phyloP scores from a whole-genome alignment of 148 eudicot genomes.

The Chenopodium album region DNA sequence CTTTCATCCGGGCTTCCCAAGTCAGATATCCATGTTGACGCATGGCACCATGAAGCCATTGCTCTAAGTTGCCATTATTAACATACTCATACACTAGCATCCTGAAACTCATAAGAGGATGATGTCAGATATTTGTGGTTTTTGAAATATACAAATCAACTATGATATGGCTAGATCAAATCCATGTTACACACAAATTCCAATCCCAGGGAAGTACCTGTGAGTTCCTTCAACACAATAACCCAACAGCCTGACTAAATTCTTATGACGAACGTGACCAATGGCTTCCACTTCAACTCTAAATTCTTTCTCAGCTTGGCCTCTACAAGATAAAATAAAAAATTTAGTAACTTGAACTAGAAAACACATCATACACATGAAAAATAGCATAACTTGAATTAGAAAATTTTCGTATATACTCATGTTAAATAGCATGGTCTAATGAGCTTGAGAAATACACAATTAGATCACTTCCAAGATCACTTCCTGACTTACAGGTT shows the following conservation, averaged over 20 bases:
- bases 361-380: constrained; percentile 2
- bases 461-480: background rate
- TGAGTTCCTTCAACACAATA: constrained; percentile 73
- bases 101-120: constrained; percentile 37
- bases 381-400: constrained; percentile 8
- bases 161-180: background rate
- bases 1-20: constrained; percentile 73
- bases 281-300: constrained; percentile 76
- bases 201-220: constrained; percentile 38
- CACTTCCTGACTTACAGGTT: constrained; percentile 46
- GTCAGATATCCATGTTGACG: constrained; percentile 68
- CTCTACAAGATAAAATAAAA: constrained; percentile 31
- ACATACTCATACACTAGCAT: constrained; percentile 73
- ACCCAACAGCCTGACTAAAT: constrained; percentile 65
- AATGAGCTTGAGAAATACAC: background rate
- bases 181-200: background rate
- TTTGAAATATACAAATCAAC: background rate
- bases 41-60: constrained; percentile 84
- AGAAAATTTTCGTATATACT: constrained; percentile 5
- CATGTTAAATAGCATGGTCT: background rate
- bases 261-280: constrained; percentile 70
- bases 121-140: constrained; percentile 8
- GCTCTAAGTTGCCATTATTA: constrained; percentile 74
- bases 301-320: constrained; percentile 76
- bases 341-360: constrained; percentile 11